Conservation (phyloP, 306 rosid species). For the Prunus campanulata region DNA sequence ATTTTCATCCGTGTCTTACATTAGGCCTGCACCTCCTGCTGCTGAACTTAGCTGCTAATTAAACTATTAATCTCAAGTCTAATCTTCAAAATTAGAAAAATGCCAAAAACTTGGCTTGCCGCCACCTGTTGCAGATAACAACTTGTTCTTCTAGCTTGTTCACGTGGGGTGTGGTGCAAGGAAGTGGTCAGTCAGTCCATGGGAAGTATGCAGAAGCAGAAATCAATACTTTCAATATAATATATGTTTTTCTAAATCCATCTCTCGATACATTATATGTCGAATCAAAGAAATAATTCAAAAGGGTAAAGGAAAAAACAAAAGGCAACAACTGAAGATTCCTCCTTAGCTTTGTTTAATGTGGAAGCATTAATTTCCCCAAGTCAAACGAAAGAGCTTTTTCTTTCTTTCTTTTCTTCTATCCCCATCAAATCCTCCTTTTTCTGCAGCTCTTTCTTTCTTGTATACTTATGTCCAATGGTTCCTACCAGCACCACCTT, state of each 20-base stretch:
- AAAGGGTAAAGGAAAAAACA: conserved; percentile 9
- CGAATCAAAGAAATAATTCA: conserved; percentile 37
- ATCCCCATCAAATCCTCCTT: conserved; percentile 18
- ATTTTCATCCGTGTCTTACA: neutral
- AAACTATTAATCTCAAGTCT: conserved; percentile 1
- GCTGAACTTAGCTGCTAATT: conserved; percentile 4
- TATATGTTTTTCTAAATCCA: neutral
- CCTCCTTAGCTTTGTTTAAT: conserved; percentile 25
- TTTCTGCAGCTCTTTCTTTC: neutral
- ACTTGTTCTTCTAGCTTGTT: conserved; percentile 22
- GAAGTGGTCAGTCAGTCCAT: conserved; percentile 26
- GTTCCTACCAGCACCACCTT: neutral
- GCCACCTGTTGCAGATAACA: conserved; percentile 1
- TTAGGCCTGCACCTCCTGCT: conserved; percentile 8
- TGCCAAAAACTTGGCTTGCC: neutral
- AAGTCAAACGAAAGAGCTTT: conserved; percentile 37
- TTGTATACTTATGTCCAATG: neutral
- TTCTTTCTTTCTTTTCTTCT: neutral
- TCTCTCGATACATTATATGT: conserved; percentile 30
- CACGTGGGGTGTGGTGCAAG: conserved; percentile 40
- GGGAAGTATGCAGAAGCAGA: conserved; percentile 11
- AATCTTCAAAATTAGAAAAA: neutral
- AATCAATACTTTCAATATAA: neutral
- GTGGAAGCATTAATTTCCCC: conserved; percentile 19
- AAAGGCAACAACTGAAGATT: conserved; percentile 27